Evolutionary conservation across 2,329 filamentous ascomycete genomes (phyloP).

Genomic region (Pyrenochaeta sp.): DNA sequence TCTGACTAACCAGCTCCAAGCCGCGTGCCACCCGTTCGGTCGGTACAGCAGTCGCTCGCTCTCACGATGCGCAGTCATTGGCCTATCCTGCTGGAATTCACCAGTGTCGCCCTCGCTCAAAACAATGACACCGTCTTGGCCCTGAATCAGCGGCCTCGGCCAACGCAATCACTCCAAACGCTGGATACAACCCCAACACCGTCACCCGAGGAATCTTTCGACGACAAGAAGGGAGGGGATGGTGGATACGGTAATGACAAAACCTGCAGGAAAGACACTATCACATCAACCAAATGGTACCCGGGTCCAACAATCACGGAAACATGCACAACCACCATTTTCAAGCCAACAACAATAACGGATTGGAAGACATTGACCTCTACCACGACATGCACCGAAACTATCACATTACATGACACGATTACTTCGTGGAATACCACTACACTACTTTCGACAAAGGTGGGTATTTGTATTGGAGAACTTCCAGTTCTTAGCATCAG

Average conservation of each 20-base stretch:
- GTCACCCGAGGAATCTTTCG: background rate
- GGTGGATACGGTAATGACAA: background rate
- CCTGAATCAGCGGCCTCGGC: slow-evolving; percentile 1
- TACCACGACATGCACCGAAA: slow-evolving; percentile 18
- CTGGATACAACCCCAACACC: background rate
- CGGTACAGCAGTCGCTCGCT: slow-evolving; percentile 39
- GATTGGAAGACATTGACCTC: slow-evolving; percentile 11
- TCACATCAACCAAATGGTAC: slow-evolving; percentile 1
- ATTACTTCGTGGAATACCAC: slow-evolving; percentile 20
- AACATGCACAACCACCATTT: slow-evolving; percentile 4
- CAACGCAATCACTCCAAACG: slow-evolving; percentile 2
- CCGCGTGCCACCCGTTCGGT: slow-evolving; percentile 36
- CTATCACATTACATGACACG: slow-evolving; percentile 13
- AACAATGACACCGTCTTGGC: slow-evolving; percentile 24
- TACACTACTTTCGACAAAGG: slow-evolving; percentile 7
- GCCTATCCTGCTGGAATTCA: slow-evolving; percentile 34
- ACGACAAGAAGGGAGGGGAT: background rate
- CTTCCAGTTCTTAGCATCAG: background rate
- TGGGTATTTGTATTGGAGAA: background rate
- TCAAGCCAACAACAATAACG: slow-evolving; percentile 6
- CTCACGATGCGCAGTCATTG: slow-evolving; percentile 40
- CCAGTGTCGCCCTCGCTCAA: slow-evolving; percentile 28
- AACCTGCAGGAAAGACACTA: slow-evolving; percentile 11
- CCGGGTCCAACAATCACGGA: slow-evolving; percentile 5
- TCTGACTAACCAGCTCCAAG: slow-evolving; percentile 30